phyloP scores from a whole-genome alignment of 139 green algal genomes.

The Spirogloea muscicola region DNA sequence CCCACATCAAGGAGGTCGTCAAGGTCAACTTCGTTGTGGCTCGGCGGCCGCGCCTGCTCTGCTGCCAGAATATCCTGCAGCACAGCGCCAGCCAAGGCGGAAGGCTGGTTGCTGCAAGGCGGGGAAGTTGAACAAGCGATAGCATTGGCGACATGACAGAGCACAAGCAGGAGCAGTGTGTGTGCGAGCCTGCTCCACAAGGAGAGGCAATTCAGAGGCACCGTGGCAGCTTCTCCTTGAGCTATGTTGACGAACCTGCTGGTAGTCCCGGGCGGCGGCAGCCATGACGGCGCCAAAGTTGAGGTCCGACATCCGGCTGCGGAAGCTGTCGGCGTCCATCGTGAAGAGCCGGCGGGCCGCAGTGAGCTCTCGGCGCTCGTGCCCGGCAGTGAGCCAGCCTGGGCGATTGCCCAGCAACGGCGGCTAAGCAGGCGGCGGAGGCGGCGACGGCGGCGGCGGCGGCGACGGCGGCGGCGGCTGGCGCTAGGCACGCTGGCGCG shows the following conservation, averaged over 20 bases:
- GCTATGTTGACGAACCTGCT: not conserved
- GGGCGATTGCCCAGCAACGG: too few species aligned
- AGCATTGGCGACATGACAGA: not conserved
- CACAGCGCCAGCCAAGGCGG: not conserved
- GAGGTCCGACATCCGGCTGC: not conserved
- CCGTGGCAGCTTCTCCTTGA: not conserved
- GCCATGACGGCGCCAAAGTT: constrained; percentile 1
- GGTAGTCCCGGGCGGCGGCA: constrained; percentile 4
- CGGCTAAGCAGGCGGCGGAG: too few species aligned
- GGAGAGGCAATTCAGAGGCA: not conserved
- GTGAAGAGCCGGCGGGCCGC: too few species aligned
- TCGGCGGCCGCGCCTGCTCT: too few species aligned
- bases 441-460: too few species aligned
- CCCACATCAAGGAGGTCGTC: too few species aligned
- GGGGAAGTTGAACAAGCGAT: not conserved
- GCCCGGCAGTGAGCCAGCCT: too few species aligned
- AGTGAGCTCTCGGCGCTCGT: too few species aligned
- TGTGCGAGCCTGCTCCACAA: not conserved
- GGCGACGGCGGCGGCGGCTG: too few species aligned
- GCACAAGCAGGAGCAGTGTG: not conserved
- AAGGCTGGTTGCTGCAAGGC: not conserved
- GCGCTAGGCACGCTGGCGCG: too few species aligned
- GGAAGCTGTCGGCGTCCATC: not conserved
- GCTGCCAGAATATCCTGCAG: not conserved
- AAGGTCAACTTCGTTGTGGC: too few species aligned